phyloP scores from a whole-genome alignment of 2,329 filamentous ascomycete species.

The Verticillium klebahnii region DNA sequence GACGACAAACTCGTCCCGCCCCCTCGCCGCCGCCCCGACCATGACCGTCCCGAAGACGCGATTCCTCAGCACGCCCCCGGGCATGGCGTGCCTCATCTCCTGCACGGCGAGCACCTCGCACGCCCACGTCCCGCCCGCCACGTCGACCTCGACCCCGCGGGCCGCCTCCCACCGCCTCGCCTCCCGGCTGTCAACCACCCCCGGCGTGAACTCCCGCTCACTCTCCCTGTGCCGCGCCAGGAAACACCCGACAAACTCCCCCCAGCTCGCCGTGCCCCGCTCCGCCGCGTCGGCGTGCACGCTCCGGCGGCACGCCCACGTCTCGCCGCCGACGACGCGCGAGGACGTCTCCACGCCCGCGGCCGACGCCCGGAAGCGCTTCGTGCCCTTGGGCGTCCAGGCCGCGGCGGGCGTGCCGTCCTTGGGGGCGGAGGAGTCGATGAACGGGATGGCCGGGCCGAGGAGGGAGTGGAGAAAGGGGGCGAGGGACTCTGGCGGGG shows the following conservation, averaged over 20 bases:
- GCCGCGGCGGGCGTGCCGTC: constrained; percentile 17
- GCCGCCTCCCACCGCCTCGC: constrained; percentile 41
- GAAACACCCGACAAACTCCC: constrained; percentile 58
- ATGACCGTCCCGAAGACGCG: constrained; percentile 65
- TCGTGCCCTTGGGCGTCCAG: constrained; percentile 49
- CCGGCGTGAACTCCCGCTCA: constrained; percentile 35
- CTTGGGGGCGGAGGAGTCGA: constrained; percentile 47
- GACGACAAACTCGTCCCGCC: constrained; percentile 44
- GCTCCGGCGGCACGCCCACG: constrained; percentile 61
- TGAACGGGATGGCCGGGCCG: constrained; percentile 54
- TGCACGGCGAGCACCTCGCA: constrained; percentile 46
- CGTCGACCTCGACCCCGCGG: constrained; percentile 30
- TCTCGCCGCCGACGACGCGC: constrained; percentile 46
- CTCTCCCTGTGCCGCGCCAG: constrained; percentile 41
- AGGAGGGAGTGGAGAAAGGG: constrained; percentile 50
- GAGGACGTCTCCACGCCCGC: constrained; percentile 50
- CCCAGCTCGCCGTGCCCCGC: constrained; percentile 54
- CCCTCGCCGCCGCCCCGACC: constrained; percentile 44
- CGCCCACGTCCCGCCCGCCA: constrained; percentile 37
- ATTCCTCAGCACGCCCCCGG: constrained; percentile 43
- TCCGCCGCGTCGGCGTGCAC: constrained; percentile 50
- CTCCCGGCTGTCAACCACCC: constrained; percentile 26
- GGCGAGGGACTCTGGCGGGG: constrained; percentile 36
- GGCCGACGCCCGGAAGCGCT: constrained; percentile 42
- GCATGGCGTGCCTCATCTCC: constrained; percentile 64